A percentile compares a stretch with the other conserved stretches of the same genome.
Conservation (phyloP, 2,329 filamentous ascomycete genomes). For the Calonectria henricotiae region DNA sequence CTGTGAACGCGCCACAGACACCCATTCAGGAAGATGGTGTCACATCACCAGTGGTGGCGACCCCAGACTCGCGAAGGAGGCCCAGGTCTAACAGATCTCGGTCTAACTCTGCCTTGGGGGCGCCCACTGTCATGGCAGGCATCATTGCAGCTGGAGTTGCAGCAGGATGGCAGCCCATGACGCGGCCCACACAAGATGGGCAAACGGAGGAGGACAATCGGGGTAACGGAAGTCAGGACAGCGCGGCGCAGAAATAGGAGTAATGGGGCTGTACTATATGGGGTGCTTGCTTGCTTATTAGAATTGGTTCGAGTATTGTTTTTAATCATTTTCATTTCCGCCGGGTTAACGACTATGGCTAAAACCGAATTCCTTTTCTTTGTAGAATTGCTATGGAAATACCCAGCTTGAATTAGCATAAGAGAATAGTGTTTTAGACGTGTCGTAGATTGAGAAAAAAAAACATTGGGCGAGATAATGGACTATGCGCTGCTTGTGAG, state of each 20-base stretch:
- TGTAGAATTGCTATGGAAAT: conserved; percentile 16
- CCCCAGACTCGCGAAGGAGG: conserved; percentile 74
- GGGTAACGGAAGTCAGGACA: conserved; percentile 40
- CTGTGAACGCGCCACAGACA: conserved; percentile 74
- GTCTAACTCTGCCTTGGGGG: conserved; percentile 81
- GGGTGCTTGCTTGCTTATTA: conserved; percentile 37
- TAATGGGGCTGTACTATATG: conserved; percentile 45
- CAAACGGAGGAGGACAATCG: conserved; percentile 42
- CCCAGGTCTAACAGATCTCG: conserved; percentile 79
- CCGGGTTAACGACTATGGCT: conserved; percentile 44
- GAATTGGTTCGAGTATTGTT: conserved; percentile 36
- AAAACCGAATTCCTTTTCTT: conserved; percentile 39
- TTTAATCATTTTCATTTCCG: conserved; percentile 43
- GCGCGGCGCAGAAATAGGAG: conserved; percentile 51
- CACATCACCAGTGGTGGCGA: conserved; percentile 65
- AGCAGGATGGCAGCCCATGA: conserved; percentile 82
- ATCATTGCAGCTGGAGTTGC: conserved; percentile 84
- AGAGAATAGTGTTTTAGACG: conserved; percentile 2
- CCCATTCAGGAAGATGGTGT: conserved; percentile 73
- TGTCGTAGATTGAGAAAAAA: neutral
- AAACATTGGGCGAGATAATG: too few relatives aligned
- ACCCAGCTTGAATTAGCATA: conserved; percentile 4
- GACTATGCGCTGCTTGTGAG: too few relatives aligned
- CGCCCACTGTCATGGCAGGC: conserved; percentile 86
- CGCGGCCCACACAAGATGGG: conserved; percentile 50